Evolutionary conservation across 2,329 filamentous ascomycete species (phyloP).

Genomic region (Talaromyces funiculosus): DNA sequence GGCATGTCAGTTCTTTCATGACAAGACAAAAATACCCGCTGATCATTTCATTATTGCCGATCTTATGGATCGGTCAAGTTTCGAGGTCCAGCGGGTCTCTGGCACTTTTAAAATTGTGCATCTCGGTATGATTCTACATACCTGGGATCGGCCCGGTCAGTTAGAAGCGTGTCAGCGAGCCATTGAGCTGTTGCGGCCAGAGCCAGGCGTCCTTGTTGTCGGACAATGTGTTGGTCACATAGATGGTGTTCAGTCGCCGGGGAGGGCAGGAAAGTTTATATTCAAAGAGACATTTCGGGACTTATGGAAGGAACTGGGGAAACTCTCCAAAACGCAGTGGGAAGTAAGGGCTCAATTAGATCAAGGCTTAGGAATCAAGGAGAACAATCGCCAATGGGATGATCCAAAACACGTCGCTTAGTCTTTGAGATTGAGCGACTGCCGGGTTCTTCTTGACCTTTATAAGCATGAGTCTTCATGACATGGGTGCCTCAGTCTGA

Average conservation of each 20-base stretch:
- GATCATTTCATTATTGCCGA: slow-evolving; percentile 47
- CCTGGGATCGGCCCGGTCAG: slow-evolving; percentile 32
- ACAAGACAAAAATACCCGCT: slow-evolving; percentile 41
- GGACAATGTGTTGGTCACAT: slow-evolving; percentile 19
- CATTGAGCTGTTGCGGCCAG: slow-evolving; percentile 25
- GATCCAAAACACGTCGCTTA: neutral
- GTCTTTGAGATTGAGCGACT: slow-evolving; percentile 1
- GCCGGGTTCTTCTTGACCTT: neutral
- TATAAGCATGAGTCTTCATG: neutral
- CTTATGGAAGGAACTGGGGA: neutral
- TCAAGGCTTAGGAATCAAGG: neutral
- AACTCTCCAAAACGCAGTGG: neutral
- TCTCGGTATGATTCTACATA: slow-evolving; percentile 37
- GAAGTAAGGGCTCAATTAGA: neutral
- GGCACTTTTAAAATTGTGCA: slow-evolving; percentile 36
- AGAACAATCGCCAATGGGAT: neutral
- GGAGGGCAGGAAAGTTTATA: neutral
- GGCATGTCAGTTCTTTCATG: slow-evolving; percentile 61
- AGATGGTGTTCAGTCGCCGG: neutral
- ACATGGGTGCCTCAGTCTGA: neutral
- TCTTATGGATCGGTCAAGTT: slow-evolving; percentile 32
- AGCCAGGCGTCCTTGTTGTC: slow-evolving; percentile 20
- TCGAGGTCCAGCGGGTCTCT: slow-evolving; percentile 21
- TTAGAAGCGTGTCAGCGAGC: slow-evolving; percentile 28
- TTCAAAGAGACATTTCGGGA: neutral